Conservation (phyloP, 306 rosid genomes). For the Trichosanthes truncata region DNA sequence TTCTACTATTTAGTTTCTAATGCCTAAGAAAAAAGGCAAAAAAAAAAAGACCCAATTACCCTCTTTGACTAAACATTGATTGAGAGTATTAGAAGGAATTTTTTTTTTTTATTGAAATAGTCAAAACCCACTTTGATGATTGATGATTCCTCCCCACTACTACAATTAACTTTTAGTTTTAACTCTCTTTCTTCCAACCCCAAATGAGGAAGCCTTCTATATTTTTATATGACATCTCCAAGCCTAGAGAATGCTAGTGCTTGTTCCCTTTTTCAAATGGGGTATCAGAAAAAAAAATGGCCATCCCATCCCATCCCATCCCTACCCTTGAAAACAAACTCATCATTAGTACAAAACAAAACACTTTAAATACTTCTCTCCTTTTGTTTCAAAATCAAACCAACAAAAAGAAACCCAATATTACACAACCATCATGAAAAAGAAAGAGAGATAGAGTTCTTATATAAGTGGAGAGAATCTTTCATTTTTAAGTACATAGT, state of each 20-base stretch:
- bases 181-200: slow-evolving; percentile 32
- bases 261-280: not conserved
- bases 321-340: not conserved
- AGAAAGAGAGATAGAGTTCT: not conserved
- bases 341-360: slow-evolving; percentile 7
- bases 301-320: slow-evolving; percentile 1
- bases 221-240: not conserved
- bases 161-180: slow-evolving; percentile 22
- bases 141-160: slow-evolving; percentile 37
- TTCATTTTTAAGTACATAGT: not conserved
- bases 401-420: slow-evolving; percentile 2
- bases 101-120: slow-evolving; percentile 17
- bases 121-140: slow-evolving; percentile 37
- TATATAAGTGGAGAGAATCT: slow-evolving; percentile 2
- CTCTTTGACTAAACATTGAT: slow-evolving; percentile 38
- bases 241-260: slow-evolving; percentile 21
- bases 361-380: not conserved
- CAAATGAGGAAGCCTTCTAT: slow-evolving; percentile 34
- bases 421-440: slow-evolving; percentile 3
- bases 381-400: slow-evolving; percentile 2
- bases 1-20: not conserved
- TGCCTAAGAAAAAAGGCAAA: not conserved
- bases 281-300: not conserved
- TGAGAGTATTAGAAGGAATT: slow-evolving; percentile 13
- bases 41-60: slow-evolving; percentile 21